These are phyloP conservation scores for Clarireedia hainanense DNA, from an alignment of 2,329 filamentous ascomycete genomes.

Conservation along the genomic window DNA sequence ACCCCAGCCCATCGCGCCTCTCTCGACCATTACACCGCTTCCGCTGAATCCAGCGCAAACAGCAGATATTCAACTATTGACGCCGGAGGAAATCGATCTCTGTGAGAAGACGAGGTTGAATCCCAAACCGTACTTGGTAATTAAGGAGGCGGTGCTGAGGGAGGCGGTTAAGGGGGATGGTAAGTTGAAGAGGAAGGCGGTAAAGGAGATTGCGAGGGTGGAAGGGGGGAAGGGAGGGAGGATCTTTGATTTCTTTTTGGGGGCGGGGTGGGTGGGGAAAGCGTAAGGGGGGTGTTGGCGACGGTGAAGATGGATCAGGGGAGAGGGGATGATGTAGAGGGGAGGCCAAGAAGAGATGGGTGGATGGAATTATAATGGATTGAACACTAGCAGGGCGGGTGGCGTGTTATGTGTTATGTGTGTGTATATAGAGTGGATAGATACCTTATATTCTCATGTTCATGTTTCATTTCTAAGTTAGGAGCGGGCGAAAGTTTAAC, in stretches of 20 bases:
- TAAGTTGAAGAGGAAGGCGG: conserved; percentile 86
- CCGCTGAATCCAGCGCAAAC: conserved; percentile 48
- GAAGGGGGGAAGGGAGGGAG: conserved; percentile 78
- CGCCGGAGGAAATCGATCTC: conserved; percentile 74
- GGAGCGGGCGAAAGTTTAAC: too few species aligned
- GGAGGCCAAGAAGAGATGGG: too few species aligned
- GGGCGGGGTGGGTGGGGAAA: conserved; percentile 86
- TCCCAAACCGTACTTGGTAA: conserved; percentile 89
- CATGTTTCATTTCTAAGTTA: too few species aligned
- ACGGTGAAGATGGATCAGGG: too few species aligned
- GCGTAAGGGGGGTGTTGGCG: conserved; percentile 32
- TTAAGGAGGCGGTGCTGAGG: conserved; percentile 87
- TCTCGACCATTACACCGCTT: conserved; percentile 36
- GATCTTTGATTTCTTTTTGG: conserved; percentile 92
- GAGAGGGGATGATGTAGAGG: too few species aligned
- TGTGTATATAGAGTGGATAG: too few species aligned
- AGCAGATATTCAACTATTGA: conserved; percentile 77
- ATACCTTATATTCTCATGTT: too few species aligned
- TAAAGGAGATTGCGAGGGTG: conserved; percentile 74
- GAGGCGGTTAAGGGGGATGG: conserved; percentile 88
- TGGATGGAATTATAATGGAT: neutral
- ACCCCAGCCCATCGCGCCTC: conserved; percentile 44
- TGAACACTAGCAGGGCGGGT: too few species aligned
- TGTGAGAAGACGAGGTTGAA: conserved; percentile 79
- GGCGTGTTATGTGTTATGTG: too few species aligned